Evolutionary conservation across 495 filamentous ascomycete genomes (phyloP).

Genomic region (Recurvomyces mirabilis): DNA sequence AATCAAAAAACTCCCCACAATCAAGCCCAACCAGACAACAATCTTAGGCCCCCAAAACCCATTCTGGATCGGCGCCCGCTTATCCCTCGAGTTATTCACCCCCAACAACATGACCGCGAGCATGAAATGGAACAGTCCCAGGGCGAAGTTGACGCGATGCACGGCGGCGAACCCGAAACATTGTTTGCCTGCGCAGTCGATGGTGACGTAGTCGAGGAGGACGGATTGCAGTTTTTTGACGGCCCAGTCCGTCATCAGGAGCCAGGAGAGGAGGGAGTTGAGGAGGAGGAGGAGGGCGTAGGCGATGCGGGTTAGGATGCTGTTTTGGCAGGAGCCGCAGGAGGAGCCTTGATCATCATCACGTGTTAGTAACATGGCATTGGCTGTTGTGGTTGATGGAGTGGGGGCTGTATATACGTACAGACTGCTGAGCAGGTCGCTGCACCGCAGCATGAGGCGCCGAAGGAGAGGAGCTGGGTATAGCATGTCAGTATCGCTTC

Average conservation of each 20-base stretch:
- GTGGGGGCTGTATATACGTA: neutral
- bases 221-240: conserved; percentile 87
- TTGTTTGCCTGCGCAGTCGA: conserved; percentile 77
- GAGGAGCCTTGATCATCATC: conserved; percentile 30
- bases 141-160: conserved; percentile 92
- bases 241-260: conserved; percentile 98
- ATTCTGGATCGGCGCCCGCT: conserved; percentile 82
- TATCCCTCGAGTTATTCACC: conserved; percentile 75
- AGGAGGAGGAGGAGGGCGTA: conserved; percentile 92
- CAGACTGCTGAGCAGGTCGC: conserved; percentile 5
- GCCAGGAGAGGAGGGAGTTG: conserved; percentile 95
- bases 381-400: neutral
- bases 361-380: neutral
- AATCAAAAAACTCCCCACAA: conserved; percentile 89
- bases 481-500: conserved; percentile 15
- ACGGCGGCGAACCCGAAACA: conserved; percentile 95
- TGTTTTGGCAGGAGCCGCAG: conserved; percentile 93
- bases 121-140: conserved; percentile 84
- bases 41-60: conserved; percentile 87
- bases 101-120: conserved; percentile 76
- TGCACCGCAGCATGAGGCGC: conserved; percentile 77
- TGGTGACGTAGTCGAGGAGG: conserved; percentile 88
- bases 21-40: conserved; percentile 71
- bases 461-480: conserved; percentile 59
- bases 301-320: conserved; percentile 92